Percentiles rank a stretch among this genome's conserved stretches.
phyloP scores from a whole-genome alignment of 2,329 filamentous ascomycete genomes.

The Calonectria pseudoreteaudii region DNA sequence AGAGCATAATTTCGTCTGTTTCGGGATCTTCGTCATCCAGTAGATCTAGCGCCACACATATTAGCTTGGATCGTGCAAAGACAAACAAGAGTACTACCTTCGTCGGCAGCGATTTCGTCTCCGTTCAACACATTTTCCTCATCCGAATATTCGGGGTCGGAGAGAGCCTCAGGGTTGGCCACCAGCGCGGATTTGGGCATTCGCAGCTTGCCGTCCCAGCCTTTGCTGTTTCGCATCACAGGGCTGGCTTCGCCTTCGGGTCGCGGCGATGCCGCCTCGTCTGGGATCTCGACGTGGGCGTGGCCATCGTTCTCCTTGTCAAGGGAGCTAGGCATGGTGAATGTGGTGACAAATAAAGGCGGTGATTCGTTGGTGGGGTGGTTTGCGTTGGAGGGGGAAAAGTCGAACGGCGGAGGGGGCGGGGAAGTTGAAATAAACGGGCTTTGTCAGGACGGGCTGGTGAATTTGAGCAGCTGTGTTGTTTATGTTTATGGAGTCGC shows the following conservation, averaged over 20 bases:
- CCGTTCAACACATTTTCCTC: conserved; percentile 75
- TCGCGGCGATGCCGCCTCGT: conserved; percentile 53
- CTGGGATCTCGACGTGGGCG: conserved; percentile 63
- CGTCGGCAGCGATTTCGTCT: conserved; percentile 83
- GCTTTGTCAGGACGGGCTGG: not conserved
- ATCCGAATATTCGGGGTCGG: conserved; percentile 87
- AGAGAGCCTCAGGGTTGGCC: conserved; percentile 83
- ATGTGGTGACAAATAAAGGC: not conserved
- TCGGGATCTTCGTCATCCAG: conserved; percentile 71
- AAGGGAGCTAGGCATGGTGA: conserved; percentile 55
- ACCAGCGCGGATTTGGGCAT: conserved; percentile 73
- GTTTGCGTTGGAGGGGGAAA: conserved; percentile 23
- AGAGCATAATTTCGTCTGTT: conserved; percentile 84
- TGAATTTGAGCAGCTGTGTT: not conserved
- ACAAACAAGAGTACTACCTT: conserved; percentile 64
- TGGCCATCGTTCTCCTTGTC: conserved; percentile 52
- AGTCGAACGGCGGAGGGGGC: conserved; percentile 4
- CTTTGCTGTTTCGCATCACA: conserved; percentile 69
- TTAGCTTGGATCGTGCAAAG: not conserved
- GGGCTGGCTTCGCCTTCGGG: conserved; percentile 59
- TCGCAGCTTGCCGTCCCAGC: conserved; percentile 87
- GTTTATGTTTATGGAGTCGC: conserved; percentile 15
- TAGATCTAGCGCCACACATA: conserved; percentile 58
- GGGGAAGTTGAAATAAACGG: conserved; percentile 3
- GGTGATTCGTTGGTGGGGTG: conserved; percentile 25